A percentile compares a stretch with the other conserved stretches of the same genome.
Evolutionary conservation across 2,329 filamentous ascomycete species (phyloP).

Genomic region (Talaromyces sp.): DNA sequence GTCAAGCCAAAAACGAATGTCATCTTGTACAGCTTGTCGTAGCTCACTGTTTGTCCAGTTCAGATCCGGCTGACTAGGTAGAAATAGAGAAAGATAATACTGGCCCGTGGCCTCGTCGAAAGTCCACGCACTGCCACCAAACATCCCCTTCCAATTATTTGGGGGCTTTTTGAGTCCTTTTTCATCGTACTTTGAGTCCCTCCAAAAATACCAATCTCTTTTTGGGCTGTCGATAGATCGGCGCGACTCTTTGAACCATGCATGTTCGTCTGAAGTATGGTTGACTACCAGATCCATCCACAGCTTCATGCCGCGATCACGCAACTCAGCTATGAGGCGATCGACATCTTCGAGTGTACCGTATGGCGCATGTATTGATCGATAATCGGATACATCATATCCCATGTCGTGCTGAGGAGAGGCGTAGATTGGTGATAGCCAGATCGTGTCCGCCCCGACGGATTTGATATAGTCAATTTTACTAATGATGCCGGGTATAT

Average conservation of each 20-base stretch:
- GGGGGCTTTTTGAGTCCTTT: conserved; percentile 42
- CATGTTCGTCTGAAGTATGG: conserved; percentile 35
- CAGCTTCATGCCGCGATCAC: conserved; percentile 47
- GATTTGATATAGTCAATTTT: background rate
- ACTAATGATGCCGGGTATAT: background rate
- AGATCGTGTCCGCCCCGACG: background rate
- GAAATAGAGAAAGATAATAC: conserved; percentile 71
- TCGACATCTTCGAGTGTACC: conserved; percentile 48
- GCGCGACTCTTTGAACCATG: conserved; percentile 13
- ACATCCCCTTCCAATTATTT: conserved; percentile 10
- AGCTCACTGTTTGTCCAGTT: conserved; percentile 71
- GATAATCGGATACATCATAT: background rate
- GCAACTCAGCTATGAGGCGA: conserved; percentile 41
- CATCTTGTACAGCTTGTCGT: conserved; percentile 62
- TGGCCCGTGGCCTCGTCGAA: conserved; percentile 64
- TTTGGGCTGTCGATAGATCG: background rate
- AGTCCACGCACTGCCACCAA: conserved; percentile 36
- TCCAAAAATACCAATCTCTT: conserved; percentile 26
- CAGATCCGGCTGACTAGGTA: conserved; percentile 68
- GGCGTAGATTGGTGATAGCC: background rate
- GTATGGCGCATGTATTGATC: background rate
- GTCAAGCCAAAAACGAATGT: conserved; percentile 72
- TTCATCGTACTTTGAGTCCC: conserved; percentile 46
- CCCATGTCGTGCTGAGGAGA: background rate
- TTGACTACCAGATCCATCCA: conserved; percentile 51